Base-by-base conservation (phyloP, 2,329 filamentous ascomycete genomes). In the Ilyonectria destructans region DNA sequence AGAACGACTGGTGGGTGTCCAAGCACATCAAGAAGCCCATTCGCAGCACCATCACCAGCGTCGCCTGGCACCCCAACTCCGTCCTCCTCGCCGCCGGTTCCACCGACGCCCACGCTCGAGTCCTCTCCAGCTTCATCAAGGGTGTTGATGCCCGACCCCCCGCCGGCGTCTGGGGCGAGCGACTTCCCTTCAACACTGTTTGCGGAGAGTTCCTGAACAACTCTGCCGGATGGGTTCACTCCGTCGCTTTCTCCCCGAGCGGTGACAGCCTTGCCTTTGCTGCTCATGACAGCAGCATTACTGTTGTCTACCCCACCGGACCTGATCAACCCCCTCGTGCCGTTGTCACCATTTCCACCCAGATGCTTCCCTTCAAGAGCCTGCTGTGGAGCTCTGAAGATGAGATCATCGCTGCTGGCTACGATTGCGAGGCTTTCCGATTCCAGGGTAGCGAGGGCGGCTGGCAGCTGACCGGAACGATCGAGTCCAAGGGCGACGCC, bases 1-100 rank as follows among this genome's bases (percentile, higher is more conserved):
- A 99, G 83, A 98, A 99, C 83, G 95, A 99, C 86, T 99, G 96
- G 96, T 99, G 96, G 96, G 96, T 99, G 48, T 98, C 95, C 43
- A 99, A 99, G 88, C 96, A 99, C 84, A 85, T 99, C 79, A 98
- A 98, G 90, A 99, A 98, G 89, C 96, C 96, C 21, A 97, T 99
- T 77, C 93, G 96, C 74, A 97, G 95, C 81, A 99, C 96, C 65
- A 96, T 99, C 77, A 98, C 96, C 63, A 95, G 93, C 17, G 90
- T 99, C 51, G 92, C 92, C 65, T 99, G 96, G 96, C 96, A 99
- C 82, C 96, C 96, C 40, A 99, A 99, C 87, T 97, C 93, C 10
- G 96, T 99, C 17, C 89, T 99, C 35, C 87, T 99, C 26, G 96
- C 96, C 17, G 95, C 96, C 49, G 96, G 96, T 43, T 97, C 94